Evolutionary conservation across 169 alveolate species (phyloP), one percentile per base, ranked within the genome.

Genomic region (Plasmodium chabaudi): DNA sequence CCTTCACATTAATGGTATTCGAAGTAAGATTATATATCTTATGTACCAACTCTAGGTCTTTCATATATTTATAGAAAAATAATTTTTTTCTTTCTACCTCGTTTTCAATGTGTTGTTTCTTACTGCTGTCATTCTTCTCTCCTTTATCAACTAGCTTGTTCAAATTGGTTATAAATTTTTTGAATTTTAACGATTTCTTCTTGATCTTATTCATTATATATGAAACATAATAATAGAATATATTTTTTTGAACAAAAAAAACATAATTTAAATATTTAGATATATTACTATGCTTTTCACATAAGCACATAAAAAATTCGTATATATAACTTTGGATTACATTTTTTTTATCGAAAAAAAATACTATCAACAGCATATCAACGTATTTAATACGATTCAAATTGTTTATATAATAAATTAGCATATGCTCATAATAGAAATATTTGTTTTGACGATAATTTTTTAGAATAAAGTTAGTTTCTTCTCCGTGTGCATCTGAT

Each of bases 371-470:
- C 17, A 77, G 49, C 77, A 77, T 17, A 21, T 77, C 88, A 13
- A 68, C 49, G 21, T 64, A 77, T 64, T 64, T 77, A 25, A 77
- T 65, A 27, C 53, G 74, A 23, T 77, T 77, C 72, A 77, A 77
- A 19, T 64, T 51, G 4, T 77, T 63, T 69, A 77, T 27, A 42
- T 77, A 77, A 23, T 25, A 57, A 5, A 27, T 17, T 9, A 77
- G 27, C 51, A 77, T 55, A 49, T 77, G 57, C 23, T 77, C 88
- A n/a, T 63, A 15, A 68, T 47, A 56, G 46, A 77, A 77, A 69
- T 77, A 77, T 10, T 77, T 77, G n/a, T 49, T 23, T 46, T 63
- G 51, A 21, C 51, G 21, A 42, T 63, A 68, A 10, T 59, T 47
- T 2, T 44, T 51, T 25, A 47, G 15, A 42, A 77, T 55, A 44